Percentiles rank a stretch among this genome's conserved stretches.
Evolutionary conservation across 805 yeast genomes (phyloP).

Genomic region (Metschnikowia kofuensis): DNA sequence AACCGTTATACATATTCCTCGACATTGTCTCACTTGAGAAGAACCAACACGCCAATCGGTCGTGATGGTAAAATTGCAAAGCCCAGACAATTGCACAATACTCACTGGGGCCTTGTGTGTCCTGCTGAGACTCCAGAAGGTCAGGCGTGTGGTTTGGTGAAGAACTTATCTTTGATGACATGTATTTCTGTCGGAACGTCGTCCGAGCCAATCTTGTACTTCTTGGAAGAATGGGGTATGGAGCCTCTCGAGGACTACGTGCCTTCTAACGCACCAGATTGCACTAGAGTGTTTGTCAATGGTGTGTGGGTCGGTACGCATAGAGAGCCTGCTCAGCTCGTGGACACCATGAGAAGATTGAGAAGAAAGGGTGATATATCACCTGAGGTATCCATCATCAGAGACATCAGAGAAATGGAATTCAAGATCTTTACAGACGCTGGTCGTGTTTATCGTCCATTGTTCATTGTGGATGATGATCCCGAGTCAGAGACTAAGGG

Average conservation of each 20-base stretch:
- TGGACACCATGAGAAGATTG: conserved; percentile 83
- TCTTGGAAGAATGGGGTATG: conserved; percentile 99
- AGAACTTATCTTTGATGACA: conserved; percentile 93
- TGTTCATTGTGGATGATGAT: conserved; percentile 89
- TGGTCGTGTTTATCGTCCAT: conserved; percentile 96
- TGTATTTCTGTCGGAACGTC: conserved; percentile 97
- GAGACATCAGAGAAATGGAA: conserved; percentile 96
- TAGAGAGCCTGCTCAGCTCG: conserved; percentile 90
- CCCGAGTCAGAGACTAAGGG: conserved; percentile 65
- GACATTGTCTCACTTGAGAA: conserved; percentile 96
- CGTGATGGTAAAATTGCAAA: conserved; percentile 98
- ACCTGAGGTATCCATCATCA: conserved; percentile 93
- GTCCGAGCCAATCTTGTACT: conserved; percentile 90
- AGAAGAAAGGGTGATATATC: conserved; percentile 95
- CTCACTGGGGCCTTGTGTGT: conserved; percentile 99
- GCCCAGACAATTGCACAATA: conserved; percentile 98
- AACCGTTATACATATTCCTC: conserved; percentile 98
- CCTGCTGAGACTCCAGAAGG: conserved; percentile 99
- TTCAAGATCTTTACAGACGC: conserved; percentile 97
- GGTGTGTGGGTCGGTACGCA: conserved; percentile 99
- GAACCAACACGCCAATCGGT: conserved; percentile 99
- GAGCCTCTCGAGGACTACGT: conserved; percentile 95
- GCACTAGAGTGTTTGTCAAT: conserved; percentile 92
- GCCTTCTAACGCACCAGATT: conserved; percentile 86
- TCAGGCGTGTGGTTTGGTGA: conserved; percentile 99